Evolutionary conservation across 179 eudicot genomes (phyloP).

Genomic region (Sideroxylon spinosum): DNA sequence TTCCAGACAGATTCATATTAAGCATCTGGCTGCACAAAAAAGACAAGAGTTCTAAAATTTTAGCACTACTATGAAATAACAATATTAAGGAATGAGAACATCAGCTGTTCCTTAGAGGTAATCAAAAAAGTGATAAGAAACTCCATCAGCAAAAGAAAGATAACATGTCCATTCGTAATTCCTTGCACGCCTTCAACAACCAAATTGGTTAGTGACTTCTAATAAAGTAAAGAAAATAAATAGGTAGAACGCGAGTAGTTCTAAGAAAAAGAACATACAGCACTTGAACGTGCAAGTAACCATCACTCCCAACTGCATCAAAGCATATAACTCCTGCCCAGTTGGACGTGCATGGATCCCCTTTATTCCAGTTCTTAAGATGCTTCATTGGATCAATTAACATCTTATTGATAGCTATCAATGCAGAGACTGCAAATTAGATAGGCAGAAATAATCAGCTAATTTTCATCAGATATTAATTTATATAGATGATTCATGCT

Average conservation of each 20-base stretch:
- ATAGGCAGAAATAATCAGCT: conserved; percentile 10
- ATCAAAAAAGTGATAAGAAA: background rate
- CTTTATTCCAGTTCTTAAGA: conserved; percentile 48
- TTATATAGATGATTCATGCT: background rate
- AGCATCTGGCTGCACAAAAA: conserved; percentile 48
- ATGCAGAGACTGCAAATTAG: conserved; percentile 41
- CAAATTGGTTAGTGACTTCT: background rate
- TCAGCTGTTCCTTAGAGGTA: background rate
- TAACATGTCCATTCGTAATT: background rate
- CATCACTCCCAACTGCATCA: conserved; percentile 25
- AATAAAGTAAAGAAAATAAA: background rate
- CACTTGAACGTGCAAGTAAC: conserved; percentile 41
- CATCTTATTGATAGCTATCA: conserved; percentile 34
- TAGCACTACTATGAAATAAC: background rate
- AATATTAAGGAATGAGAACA: background rate
- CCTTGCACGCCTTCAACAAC: background rate
- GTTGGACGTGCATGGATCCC: conserved; percentile 63
- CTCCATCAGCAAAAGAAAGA: background rate
- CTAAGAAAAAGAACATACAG: conserved; percentile 31
- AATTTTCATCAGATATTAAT: background rate
- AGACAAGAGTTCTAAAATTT: conserved; percentile 1
- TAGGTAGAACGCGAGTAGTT: background rate
- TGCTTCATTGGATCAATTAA: conserved; percentile 44
- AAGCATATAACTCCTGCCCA: conserved; percentile 60
- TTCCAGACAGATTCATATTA: conserved; percentile 63